Base-by-base conservation (phyloP, 2,329 filamentous ascomycete species). In the Fusarium nisikadoi region DNA sequence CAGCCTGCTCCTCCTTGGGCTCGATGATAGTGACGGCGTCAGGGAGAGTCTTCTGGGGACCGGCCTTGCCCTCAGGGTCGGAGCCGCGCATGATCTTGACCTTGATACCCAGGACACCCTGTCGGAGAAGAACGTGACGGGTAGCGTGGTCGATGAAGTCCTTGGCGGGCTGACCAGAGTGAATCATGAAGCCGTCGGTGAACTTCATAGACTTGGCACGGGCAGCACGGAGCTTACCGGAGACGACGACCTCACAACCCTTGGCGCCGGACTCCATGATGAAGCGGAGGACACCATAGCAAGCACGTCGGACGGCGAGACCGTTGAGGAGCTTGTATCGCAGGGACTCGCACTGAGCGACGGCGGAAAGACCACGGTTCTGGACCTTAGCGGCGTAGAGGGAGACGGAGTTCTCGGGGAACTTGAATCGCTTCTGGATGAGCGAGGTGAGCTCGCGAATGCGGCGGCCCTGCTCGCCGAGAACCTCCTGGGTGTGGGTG, bases 171-270 rank as follows among this genome's bases (percentile, higher is more conserved):
- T 99, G 96, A 88, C 96, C 96, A 82, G 96, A 99, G 94, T 99
- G 96, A 88, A 99, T 99, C 96, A 99, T 99, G 94, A 99, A 99
- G 85, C 96, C 96, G 87, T 99, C 95, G 86, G 96, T 99, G 93
- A 99, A 99, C 93, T 99, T 99, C 96, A 99, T 99, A 89, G 91
- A 94, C 94, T 99, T 99, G 87, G 96, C 96, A 90, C 96, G 94
- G 82, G 96, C 96, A 85, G 96, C 96, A 84, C 96, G 93, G 81
- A 99, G 93, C 92, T 99, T 99, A 86, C 96, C 96, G 80, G 94
- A 98, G 79, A 99, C 96, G 84, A 99, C 96, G 78, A 99, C 96
- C 90, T 99, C 96, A 86, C 96, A 99, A 87, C 96, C 96, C 93
- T 99, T 99, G 86, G 96, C 96, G 83, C 96, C 96, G 80, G 90